These are phyloP conservation scores for Candida tropicalis DNA, from an alignment of 1,139 yeast genomes.

Conservation along the genomic window DNA sequence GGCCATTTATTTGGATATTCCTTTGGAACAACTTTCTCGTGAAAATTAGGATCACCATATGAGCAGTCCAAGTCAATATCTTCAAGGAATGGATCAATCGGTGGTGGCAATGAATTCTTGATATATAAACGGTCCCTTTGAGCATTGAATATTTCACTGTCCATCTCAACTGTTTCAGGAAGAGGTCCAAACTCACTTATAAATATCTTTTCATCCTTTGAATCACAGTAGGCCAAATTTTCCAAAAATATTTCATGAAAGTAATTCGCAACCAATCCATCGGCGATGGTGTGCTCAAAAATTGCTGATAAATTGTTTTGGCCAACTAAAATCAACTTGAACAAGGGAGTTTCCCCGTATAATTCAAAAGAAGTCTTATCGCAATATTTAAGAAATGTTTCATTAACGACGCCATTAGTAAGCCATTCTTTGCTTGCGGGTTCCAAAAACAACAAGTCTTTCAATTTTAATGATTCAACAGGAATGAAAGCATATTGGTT, in stretches of 20 bases:
- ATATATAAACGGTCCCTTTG: slow-evolving; percentile 22
- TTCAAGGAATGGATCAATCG: slow-evolving; percentile 32
- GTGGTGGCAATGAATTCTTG: slow-evolving; percentile 35
- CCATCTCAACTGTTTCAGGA: slow-evolving; percentile 5
- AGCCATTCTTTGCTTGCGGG: slow-evolving; percentile 17
- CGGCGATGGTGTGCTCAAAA: slow-evolving; percentile 46
- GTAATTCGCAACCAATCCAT: slow-evolving; percentile 43
- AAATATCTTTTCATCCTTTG: slow-evolving; percentile 12
- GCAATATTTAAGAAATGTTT: slow-evolving; percentile 29
- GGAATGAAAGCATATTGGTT: slow-evolving; percentile 27
- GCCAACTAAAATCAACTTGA: slow-evolving; percentile 33
- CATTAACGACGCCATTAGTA: slow-evolving; percentile 26
- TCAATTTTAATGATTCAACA: slow-evolving; percentile 22
- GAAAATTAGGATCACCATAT: slow-evolving; percentile 27
- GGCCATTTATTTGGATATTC: slow-evolving; percentile 32
- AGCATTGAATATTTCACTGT: slow-evolving; percentile 23
- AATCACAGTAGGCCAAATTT: slow-evolving; percentile 24
- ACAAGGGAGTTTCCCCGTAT: slow-evolving; percentile 31
- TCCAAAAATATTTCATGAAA: slow-evolving; percentile 42
- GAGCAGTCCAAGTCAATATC: slow-evolving; percentile 29
- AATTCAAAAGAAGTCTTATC: slow-evolving; percentile 28
- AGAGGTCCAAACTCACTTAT: slow-evolving; percentile 18
- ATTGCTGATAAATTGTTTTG: slow-evolving; percentile 27
- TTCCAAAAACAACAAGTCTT: slow-evolving; percentile 27
- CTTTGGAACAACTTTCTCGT: slow-evolving; percentile 26